Base-by-base conservation (phyloP, 805 yeast genomes). In the Candida tibetensis region DNA sequence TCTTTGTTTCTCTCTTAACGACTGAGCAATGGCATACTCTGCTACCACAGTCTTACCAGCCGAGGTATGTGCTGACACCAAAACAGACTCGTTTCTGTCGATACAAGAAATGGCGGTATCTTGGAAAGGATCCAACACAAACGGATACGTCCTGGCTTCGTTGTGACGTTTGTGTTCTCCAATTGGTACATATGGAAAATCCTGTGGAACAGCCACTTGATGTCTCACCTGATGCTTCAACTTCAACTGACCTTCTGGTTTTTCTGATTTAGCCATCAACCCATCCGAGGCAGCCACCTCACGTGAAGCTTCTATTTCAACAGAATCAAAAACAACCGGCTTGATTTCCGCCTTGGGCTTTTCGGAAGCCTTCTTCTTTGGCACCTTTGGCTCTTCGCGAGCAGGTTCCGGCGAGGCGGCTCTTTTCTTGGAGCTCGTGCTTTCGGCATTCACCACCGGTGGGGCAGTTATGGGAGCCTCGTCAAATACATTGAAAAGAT, bases 1-100 rank as follows among this genome's bases (percentile, higher is more conserved):
- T 60, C 97, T 77, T 62, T 90, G 96, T 55, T 89, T 89, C 36
- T 84, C 88, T 46, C 93, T 70, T 44, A 90, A 66, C n/a, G 95
- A 85, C 62, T 88, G 96, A 1, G 97, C 97, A 61, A 90, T 90
- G 18, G 97, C 96, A 54, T 90, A 90, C 59, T 90, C 97, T 1
- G 97, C 97, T 29, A 90, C 97, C 32, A 90, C 97, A 0, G 97
- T 90, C 57, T 90, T 90, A 68, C 97, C 97, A 8, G 97, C 97
- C 35, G 96, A 89, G 0, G 97, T 90, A 55, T 89, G 98, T 7
- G 99, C 99, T 23, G 97, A 89, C 4, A 93, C 99, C 50, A 93
- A 72, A 17, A 93, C 99, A 1, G 95, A 84, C 64, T 91, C 98
- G 50, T 81, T 78, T 57, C 98, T 75, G 60, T 93, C 98, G 47